Evolutionary conservation across 108 stramenopile species (phyloP).

Genomic region (Stephanodiscus minutulus): DNA sequence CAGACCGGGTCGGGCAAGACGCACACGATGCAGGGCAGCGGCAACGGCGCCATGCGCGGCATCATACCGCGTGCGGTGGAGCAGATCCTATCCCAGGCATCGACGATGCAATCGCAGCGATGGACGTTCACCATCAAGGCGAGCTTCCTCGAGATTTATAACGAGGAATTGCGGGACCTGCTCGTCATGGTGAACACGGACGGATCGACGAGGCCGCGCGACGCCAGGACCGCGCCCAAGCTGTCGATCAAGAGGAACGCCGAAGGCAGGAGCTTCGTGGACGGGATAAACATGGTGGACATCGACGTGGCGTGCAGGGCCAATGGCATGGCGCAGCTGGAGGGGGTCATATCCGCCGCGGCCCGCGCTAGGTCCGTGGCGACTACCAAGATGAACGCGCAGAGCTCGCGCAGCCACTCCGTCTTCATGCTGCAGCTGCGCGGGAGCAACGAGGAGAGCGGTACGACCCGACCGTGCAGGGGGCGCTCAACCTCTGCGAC

Average conservation of each 20-base stretch:
- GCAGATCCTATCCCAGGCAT: constrained; percentile 88
- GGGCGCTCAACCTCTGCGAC: constrained; percentile 97
- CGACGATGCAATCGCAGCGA: constrained; percentile 78
- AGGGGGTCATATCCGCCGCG: constrained; percentile 85
- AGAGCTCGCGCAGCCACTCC: constrained; percentile 96
- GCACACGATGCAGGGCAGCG: constrained; percentile 89
- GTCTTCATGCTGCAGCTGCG: constrained; percentile 98
- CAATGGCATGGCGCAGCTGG: constrained; percentile 77
- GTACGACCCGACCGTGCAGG: constrained; percentile 83
- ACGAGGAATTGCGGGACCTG: constrained; percentile 96
- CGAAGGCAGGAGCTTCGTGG: constrained; percentile 86
- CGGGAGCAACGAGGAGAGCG: constrained; percentile 87
- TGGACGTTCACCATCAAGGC: constrained; percentile 95
- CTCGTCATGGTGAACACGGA: constrained; percentile 69
- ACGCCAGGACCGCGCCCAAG: constrained; percentile 43
- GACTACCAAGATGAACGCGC: constrained; percentile 97
- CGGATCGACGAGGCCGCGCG: constrained; percentile 34
- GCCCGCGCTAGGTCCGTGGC: constrained; percentile 92
- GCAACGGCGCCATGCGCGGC: constrained; percentile 80
- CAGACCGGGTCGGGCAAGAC: constrained; percentile 85
- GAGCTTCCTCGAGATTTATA: constrained; percentile 99
- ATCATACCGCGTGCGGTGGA: constrained; percentile 92
- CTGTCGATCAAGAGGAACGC: constrained; percentile 79
- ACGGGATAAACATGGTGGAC: constrained; percentile 81
- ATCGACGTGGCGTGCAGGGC: constrained; percentile 77